Percentiles rank a stretch among this genome's conserved stretches.
Evolutionary conservation across 2,329 filamentous ascomycete genomes (phyloP).

Genomic region (Elsinoe fawcettii): DNA sequence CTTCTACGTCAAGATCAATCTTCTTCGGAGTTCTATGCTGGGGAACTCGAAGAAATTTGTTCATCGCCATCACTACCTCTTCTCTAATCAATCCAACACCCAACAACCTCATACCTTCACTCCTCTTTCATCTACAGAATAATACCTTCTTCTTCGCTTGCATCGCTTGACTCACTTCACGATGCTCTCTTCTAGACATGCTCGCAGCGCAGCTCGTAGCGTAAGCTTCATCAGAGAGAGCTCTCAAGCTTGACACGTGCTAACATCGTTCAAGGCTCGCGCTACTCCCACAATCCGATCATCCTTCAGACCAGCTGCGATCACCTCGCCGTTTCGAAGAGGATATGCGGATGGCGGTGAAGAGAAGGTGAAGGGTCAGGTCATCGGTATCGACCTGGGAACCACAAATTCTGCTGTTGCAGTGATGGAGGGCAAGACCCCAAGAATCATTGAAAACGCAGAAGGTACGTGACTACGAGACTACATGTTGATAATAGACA

Average conservation of each 20-base stretch:
- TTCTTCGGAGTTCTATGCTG: slow-evolving; percentile 4
- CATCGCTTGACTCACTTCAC: slow-evolving; percentile 16
- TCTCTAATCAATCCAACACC: background rate
- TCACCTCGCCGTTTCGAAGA: slow-evolving; percentile 62
- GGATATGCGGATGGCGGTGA: slow-evolving; percentile 64
- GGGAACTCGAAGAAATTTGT: slow-evolving; percentile 4
- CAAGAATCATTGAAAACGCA: slow-evolving; percentile 95
- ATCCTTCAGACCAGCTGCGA: slow-evolving; percentile 51
- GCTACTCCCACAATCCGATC: slow-evolving; percentile 30
- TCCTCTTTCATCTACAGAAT: background rate
- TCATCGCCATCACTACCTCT: background rate
- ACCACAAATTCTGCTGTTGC: slow-evolving; percentile 98
- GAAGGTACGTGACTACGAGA: slow-evolving; percentile 56
- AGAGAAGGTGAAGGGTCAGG: slow-evolving; percentile 84
- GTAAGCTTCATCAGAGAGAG: slow-evolving; percentile 24
- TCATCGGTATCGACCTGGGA: slow-evolving; percentile 97
- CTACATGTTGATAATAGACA: background rate
- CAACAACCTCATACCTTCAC: background rate
- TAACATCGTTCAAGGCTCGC: slow-evolving; percentile 21
- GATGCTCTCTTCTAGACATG: slow-evolving; percentile 31
- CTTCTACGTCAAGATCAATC: background rate
- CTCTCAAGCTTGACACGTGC: slow-evolving; percentile 8
- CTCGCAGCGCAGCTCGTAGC: slow-evolving; percentile 31
- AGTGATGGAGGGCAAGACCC: slow-evolving; percentile 92
- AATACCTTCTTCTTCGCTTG: background rate